Conservation (phyloP, 225 moss, liverwort and hornwort species). For the Sphagnum contortum region DNA sequence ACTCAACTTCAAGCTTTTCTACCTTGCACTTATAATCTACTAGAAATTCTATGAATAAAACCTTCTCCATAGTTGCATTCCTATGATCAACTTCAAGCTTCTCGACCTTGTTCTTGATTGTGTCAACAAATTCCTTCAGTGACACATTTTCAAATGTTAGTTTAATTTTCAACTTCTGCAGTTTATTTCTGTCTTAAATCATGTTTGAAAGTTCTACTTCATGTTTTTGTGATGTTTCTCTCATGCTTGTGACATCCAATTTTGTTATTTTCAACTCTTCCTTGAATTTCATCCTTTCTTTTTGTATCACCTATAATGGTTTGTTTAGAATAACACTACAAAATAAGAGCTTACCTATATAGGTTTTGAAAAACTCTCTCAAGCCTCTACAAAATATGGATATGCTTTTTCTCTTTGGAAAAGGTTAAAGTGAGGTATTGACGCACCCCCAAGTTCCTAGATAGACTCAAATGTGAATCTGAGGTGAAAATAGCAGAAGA, state of each 20-base stretch:
- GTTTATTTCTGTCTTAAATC: conserved; percentile 34
- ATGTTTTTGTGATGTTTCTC: not conserved
- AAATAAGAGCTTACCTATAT: no score
- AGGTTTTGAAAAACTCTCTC: no score
- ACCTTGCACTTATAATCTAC: not conserved
- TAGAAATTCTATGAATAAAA: conserved; percentile 13
- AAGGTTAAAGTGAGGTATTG: no score
- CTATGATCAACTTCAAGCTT: conserved; percentile 19
- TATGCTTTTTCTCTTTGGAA: no score
- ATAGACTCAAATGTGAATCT: no score
- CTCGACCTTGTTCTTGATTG: conserved; percentile 23
- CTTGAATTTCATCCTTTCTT: conserved; percentile 4
- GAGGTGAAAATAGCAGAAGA: no score
- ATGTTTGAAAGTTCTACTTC: conserved; percentile 20
- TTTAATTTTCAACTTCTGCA: conserved; percentile 34
- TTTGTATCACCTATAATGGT: not conserved
- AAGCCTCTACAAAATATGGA: no score
- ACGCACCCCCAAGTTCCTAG: no score
- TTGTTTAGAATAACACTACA: no score
- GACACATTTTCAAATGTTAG: conserved; percentile 43
- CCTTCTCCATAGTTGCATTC: conserved; percentile 6
- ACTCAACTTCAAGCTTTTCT: not conserved
- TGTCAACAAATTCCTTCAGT: conserved; percentile 14
- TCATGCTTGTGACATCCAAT: not conserved
- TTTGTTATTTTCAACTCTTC: conserved; percentile 2